A percentile compares a stretch with the other conserved stretches of the same genome.
These are phyloP conservation scores for Andrographis paniculata DNA, from an alignment of 305 asterid species.

Conservation along the genomic window DNA sequence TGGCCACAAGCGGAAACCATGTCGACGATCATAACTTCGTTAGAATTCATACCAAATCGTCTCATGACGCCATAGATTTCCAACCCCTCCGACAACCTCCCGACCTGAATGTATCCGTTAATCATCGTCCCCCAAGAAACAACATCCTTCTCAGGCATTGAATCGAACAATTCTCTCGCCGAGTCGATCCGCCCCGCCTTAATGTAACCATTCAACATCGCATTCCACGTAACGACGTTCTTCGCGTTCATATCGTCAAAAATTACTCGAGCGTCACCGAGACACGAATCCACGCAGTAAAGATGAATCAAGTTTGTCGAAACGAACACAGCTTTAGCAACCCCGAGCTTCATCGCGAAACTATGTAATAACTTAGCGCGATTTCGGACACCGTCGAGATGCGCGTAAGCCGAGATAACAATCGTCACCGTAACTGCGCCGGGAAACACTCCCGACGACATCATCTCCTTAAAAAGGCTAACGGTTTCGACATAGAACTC, in stretches of 20 bases:
- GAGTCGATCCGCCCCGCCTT: conserved; percentile 50
- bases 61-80: conserved; percentile 48
- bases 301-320: conserved; percentile 66
- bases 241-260: conserved; percentile 48
- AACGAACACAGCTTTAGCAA: conserved; percentile 37
- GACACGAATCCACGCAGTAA: conserved; percentile 34
- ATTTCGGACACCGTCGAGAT: conserved; percentile 26
- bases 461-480: conserved; percentile 58
- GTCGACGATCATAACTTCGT: conserved; percentile 76
- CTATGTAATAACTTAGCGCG: conserved; percentile 59
- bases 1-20: conserved; percentile 65
- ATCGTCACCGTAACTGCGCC: conserved; percentile 77
- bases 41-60: conserved; percentile 45
- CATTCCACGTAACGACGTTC: conserved; percentile 83
- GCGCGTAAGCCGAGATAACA: conserved; percentile 52
- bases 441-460: conserved; percentile 46
- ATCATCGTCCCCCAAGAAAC: conserved; percentile 92
- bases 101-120: conserved; percentile 55
- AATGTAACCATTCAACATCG: conserved; percentile 86
- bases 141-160: conserved; percentile 53
- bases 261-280: conserved; percentile 43
- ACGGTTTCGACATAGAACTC: conserved; percentile 43
- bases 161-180: conserved; percentile 51
- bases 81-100: conserved; percentile 57
- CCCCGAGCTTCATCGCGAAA: conserved; percentile 60